Evolutionary conservation across 495 filamentous ascomycete species (phyloP).

Genomic region (Astrothelium macrocarpum): DNA sequence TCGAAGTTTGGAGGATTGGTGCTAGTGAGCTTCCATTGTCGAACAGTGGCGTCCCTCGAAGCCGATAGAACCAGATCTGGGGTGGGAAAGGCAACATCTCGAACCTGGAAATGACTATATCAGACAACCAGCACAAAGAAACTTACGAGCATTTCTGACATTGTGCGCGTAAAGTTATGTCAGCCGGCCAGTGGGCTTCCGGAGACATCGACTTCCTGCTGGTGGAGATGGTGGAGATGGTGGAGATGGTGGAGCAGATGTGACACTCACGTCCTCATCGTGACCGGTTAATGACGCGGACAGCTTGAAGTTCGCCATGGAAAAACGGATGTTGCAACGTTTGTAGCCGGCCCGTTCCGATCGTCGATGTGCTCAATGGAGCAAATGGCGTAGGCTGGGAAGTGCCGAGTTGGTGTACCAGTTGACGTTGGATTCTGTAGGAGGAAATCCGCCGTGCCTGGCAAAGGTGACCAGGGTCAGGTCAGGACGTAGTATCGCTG

Average conservation of each 20-base stretch:
- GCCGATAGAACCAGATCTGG: constrained; percentile 67
- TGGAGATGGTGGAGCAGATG: neutral
- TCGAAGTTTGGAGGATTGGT: constrained; percentile 63
- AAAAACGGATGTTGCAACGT: neutral
- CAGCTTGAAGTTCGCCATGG: constrained; percentile 32
- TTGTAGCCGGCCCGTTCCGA: neutral
- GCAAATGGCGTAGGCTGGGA: neutral
- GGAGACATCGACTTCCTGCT: constrained; percentile 2
- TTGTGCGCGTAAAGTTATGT: neutral
- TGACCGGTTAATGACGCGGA: constrained; percentile 35
- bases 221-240: neutral
- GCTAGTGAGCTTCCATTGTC: constrained; percentile 66
- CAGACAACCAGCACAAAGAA: constrained; percentile 5
- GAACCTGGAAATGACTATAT: constrained; percentile 52
- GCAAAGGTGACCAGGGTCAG: neutral
- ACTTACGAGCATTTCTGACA: neutral
- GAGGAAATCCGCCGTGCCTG: neutral
- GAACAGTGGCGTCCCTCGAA: constrained; percentile 83
- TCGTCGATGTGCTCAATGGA: neutral
- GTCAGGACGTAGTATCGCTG: neutral
- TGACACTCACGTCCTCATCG: constrained; percentile 35
- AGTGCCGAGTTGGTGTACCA: neutral
- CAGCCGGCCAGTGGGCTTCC: neutral
- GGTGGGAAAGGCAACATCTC: constrained; percentile 70
- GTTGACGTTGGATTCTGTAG: neutral